Conservation (phyloP, 108 stramenopile genomes). For the Pinguiococcus pyrenoidosus region DNA sequence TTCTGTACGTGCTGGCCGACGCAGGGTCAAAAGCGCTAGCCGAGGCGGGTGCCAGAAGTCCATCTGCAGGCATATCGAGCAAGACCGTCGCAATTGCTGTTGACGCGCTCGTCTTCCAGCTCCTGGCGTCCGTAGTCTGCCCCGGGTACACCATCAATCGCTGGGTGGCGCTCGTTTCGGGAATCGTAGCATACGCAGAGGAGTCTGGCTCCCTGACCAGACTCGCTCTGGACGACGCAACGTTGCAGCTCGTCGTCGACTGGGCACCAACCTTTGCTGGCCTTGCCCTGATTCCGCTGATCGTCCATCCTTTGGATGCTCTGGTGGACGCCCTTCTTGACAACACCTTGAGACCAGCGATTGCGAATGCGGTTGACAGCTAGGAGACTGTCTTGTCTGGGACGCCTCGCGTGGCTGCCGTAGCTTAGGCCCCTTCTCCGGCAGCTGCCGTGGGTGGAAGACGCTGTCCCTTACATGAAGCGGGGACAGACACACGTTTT, state of each 20-base stretch:
- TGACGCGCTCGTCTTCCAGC: constrained; percentile 27
- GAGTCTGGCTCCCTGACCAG: background rate
- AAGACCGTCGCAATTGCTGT: too few species aligned
- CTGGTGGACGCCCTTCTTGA: constrained; percentile 18
- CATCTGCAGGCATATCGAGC: background rate
- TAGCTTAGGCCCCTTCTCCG: too few species aligned
- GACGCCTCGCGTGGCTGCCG: too few species aligned
- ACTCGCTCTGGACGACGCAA: background rate
- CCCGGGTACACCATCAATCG: constrained; percentile 24
- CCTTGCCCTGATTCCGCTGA: constrained; percentile 30
- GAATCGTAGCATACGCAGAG: background rate
- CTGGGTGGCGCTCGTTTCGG: background rate
- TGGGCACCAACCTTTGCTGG: constrained; percentile 15
- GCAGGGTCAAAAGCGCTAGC: background rate
- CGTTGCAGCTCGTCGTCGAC: background rate
- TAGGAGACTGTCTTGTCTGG: too few species aligned
- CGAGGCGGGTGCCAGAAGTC: background rate
- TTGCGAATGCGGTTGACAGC: too few species aligned
- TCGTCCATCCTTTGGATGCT: constrained; percentile 28
- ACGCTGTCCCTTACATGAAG: too few species aligned
- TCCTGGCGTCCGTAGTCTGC: constrained; percentile 11
- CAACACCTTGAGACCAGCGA: background rate
- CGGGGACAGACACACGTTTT: too few species aligned
- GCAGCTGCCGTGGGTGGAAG: too few species aligned
- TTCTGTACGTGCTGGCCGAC: background rate